Percentiles rank a stretch among this genome's conserved stretches.
Evolutionary conservation across 768 basidiomycete species (phyloP).

Genomic region (Hericium alpestre): DNA sequence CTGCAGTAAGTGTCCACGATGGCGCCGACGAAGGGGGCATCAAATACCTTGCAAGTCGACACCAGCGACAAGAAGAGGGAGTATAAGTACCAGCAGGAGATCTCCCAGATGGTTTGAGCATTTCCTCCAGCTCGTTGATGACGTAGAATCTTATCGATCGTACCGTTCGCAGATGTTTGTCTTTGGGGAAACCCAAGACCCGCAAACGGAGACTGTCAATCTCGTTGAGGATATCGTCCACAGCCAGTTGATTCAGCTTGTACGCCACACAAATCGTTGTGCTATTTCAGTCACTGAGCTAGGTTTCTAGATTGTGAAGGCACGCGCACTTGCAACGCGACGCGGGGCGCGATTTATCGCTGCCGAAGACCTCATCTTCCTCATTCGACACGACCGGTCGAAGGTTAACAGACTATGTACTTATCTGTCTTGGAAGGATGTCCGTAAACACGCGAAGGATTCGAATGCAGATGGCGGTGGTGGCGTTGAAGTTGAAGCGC

Average conservation of each 20-base stretch:
- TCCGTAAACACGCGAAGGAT: slow-evolving; percentile 90
- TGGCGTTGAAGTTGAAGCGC: slow-evolving; percentile 70
- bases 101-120: slow-evolving; percentile 75
- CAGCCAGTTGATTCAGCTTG: slow-evolving; percentile 84
- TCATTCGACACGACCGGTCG: slow-evolving; percentile 87
- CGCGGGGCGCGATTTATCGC: slow-evolving; percentile 79
- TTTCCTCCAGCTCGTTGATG: no score
- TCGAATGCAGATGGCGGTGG: slow-evolving; percentile 73
- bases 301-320: slow-evolving; percentile 68
- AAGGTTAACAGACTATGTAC: slow-evolving; percentile 90
- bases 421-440: slow-evolving; percentile 95
- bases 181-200: slow-evolving; percentile 90
- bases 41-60: slow-evolving; percentile 1
- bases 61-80: slow-evolving; percentile 29
- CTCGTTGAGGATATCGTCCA: slow-evolving; percentile 93
- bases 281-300: neutral
- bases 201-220: slow-evolving; percentile 76
- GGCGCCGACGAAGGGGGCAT: slow-evolving; percentile 13
- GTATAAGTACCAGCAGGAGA: slow-evolving; percentile 87
- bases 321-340: slow-evolving; percentile 70
- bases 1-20: neutral
- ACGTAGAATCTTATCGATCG: no score
- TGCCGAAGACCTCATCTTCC: slow-evolving; percentile 92
- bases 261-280: slow-evolving; percentile 19
- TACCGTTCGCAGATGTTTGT: slow-evolving; percentile 71